Base-by-base conservation (phyloP, 2,329 filamentous ascomycete species). In the Zymoseptoria pseudotritici region DNA sequence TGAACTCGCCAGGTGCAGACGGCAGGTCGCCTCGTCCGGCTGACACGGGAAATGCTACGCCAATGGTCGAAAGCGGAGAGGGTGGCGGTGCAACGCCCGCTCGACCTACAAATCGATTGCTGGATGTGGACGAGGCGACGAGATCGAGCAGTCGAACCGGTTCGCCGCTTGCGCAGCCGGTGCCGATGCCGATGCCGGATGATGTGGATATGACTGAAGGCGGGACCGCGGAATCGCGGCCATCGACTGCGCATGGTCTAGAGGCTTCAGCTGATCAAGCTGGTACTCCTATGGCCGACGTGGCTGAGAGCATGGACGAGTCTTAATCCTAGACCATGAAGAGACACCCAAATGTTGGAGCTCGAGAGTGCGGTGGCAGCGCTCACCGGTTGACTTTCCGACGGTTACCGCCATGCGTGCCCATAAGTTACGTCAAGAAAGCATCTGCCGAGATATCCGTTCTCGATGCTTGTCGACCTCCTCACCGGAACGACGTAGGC, bases 1-100 rank as follows among this genome's bases (percentile, higher is more conserved):
- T 74, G 31, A 78, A 76, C 13, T 79, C 79, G n/a, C 78, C 78
- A 6, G 72, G 73, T 29, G 74, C 75, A 4, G 78, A 77, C 19
- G 69, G 64, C 13, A 71, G 67, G 19, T 71, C 70, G 36, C 69
- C 70, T 13, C 59, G 64, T 54, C 63, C 62, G 9, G 61, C 58
- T 1, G 64, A 64, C 4, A 56, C 57, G 9, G 71, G 65, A 10
- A 73, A 72, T 4, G 69, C 70, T 50, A 79, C 77, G 19, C 77
- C 77, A 2, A 59, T 75, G 57, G 75, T 74, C 53, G 69, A 74
- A 36, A 66, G 67, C 36, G 72, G 63, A 4, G 71, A 71, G 29
- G 61, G 56, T 55, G 62, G 58, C 24, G 61, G 55, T 31, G 64
- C 55, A 46, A 62, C 64, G 42, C 64, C 66, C n/a, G 36, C 36